Evolutionary conservation across 140 eudicot species (phyloP).

Genomic region (Stevia rebaudiana): DNA sequence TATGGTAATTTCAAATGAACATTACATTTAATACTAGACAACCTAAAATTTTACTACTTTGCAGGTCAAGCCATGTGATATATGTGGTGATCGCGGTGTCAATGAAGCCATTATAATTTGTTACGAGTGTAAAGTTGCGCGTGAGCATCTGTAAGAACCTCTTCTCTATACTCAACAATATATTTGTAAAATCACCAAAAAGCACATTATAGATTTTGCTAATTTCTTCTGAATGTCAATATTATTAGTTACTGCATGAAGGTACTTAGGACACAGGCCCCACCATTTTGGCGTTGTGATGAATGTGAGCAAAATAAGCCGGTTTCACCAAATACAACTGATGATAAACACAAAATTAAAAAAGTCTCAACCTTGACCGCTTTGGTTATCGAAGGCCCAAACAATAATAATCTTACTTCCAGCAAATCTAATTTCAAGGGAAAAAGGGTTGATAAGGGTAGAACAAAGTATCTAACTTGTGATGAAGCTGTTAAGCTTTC

Average conservation of each 20-base stretch:
- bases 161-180: not conserved
- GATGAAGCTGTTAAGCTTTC: slow-evolving; percentile 50
- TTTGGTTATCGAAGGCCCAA: not conserved
- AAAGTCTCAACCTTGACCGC: not conserved
- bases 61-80: slow-evolving; percentile 22
- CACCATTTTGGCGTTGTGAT: slow-evolving; percentile 50
- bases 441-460: slow-evolving; percentile 40
- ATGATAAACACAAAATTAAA: not conserved
- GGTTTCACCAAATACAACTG: slow-evolving; percentile 5
- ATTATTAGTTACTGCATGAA: slow-evolving; percentile 55
- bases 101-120: slow-evolving; percentile 25
- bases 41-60: slow-evolving; percentile 8
- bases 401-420: slow-evolving; percentile 5
- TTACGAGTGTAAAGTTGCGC: slow-evolving; percentile 20
- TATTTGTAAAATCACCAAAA: not conserved
- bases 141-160: slow-evolving; percentile 30
- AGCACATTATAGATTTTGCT: slow-evolving; percentile 2
- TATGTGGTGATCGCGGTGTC: slow-evolving; percentile 30
- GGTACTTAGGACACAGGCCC: slow-evolving; percentile 2
- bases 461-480: slow-evolving; percentile 32
- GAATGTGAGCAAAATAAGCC: slow-evolving; percentile 30
- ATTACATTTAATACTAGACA: not conserved
- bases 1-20: not conserved
- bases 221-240: not conserved
- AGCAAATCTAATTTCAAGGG: slow-evolving; percentile 22